phyloP scores from a whole-genome alignment of 2,329 filamentous ascomycete species.

The Phyllosticta citribraziliensis region DNA sequence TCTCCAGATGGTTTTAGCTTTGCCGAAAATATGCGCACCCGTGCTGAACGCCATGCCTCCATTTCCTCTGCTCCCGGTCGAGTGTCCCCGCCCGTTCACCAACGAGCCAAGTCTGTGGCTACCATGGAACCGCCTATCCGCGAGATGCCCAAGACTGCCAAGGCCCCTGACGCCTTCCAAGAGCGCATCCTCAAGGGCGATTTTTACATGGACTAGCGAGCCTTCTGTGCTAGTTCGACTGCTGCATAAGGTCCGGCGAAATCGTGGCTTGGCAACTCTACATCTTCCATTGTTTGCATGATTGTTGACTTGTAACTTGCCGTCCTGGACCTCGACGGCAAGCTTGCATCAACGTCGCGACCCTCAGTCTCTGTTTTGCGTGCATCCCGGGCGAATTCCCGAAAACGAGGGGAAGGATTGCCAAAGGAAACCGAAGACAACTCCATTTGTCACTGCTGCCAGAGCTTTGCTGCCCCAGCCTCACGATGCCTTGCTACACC shows the following conservation, averaged over 20 bases:
- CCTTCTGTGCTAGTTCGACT: neutral
- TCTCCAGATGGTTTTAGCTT: constrained; percentile 94
- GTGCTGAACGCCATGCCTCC: constrained; percentile 65
- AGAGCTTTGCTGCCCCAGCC: neutral
- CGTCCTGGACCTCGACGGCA: neutral
- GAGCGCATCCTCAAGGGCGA: constrained; percentile 96
- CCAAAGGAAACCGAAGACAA: neutral
- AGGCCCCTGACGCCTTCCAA: constrained; percentile 76
- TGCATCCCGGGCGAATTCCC: neutral
- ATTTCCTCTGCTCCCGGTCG: constrained; percentile 38
- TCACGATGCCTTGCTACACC: neutral
- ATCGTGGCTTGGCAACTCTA: neutral
- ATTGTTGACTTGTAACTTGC: neutral
- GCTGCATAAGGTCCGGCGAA: neutral
- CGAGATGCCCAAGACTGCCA: constrained; percentile 48
- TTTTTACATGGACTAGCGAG: constrained; percentile 88
- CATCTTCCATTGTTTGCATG: neutral
- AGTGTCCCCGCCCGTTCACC: constrained; percentile 35
- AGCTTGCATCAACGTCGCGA: neutral
- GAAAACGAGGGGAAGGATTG: neutral
- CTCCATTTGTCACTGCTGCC: neutral
- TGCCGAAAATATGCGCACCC: constrained; percentile 87
- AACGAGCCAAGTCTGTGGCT: constrained; percentile 60
- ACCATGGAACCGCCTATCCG: constrained; percentile 48
- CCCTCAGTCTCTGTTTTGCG: neutral